Base-by-base conservation (phyloP, 768 basidiomycete species). In the Dictyophora rubrovolvata region DNA sequence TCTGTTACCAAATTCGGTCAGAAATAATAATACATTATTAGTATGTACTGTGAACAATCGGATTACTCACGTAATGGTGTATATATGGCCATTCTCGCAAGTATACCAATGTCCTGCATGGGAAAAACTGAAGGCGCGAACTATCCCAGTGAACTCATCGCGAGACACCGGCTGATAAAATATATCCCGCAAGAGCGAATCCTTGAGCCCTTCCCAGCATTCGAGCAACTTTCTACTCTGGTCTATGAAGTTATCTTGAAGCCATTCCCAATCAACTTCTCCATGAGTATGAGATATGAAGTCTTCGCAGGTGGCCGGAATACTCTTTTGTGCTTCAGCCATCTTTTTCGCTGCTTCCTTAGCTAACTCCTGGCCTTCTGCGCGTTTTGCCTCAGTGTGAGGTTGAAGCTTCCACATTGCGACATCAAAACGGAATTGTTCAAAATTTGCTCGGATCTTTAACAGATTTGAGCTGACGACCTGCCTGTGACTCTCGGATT, bases 51-150 rank as follows among this genome's bases (percentile, higher is more conserved):
- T 0, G 17, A 7, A 57, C 37, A 14, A 18, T 11, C 18, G 7
- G 37, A 63, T 8, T 16, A 63, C 72, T 28, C 59, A 85, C 81
- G 66, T 84, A 35, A 86, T 85, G 1, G 82, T 78, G 57, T 81
- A 86, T 0, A 77, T 73, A 62, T 86, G 85, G 0, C 85, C 85
- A 53, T 85, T 84, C 11, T 66, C 66, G 33, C 71, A 72, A 17
- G 63, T 66, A 62, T 70, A 71, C 63, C 65, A 69, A 49, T 70
- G 68, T 10, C 69, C 69, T 5, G 64, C 62, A 54, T 69, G 67
- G 0, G 63, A 65, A 60, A 83, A 84, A 21, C 68, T 56, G n/a
- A 84, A 65, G 0, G 78, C 78, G 48, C 72, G 73, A 36, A 85
- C 73, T 33, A 86, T 73, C 11, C 68, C 68, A 61, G 74, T 75